These are phyloP conservation scores for Candida sonorensis DNA, from an alignment of 805 yeast genomes.

Conservation along the genomic window DNA sequence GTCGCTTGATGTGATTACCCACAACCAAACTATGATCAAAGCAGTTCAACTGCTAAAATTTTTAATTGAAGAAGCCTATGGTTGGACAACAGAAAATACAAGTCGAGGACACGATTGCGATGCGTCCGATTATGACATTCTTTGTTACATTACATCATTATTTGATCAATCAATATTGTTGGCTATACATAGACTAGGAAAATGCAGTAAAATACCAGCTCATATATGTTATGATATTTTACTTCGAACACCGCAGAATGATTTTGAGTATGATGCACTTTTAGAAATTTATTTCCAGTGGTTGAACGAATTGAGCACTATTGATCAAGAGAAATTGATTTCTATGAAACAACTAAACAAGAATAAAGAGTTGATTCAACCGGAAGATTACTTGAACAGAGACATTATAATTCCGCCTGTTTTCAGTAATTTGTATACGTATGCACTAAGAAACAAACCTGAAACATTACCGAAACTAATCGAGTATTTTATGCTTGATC, in stretches of 20 bases:
- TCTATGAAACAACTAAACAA: conserved; percentile 13
- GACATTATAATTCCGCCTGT: too few species aligned
- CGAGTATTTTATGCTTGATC: conserved; percentile 10
- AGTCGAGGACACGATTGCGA: conserved; percentile 1
- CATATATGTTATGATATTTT: conserved; percentile 24
- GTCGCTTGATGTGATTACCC: neutral
- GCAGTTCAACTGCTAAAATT: conserved; percentile 16
- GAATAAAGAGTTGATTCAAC: conserved; percentile 15
- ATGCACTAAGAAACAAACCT: conserved; percentile 18
- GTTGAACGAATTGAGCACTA: conserved; percentile 10
- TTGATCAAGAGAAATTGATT: conserved; percentile 25
- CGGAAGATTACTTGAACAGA: too few species aligned
- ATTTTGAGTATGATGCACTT: conserved; percentile 19
- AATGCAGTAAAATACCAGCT: conserved; percentile 15
- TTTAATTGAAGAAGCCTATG: conserved; percentile 14
- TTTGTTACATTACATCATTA: conserved; percentile 24
- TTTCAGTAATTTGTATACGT: conserved; percentile 20
- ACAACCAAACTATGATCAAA: conserved; percentile 1
- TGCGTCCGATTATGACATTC: conserved; percentile 13
- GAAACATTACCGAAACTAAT: conserved; percentile 16
- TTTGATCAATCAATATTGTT: conserved; percentile 15
- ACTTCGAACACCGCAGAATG: conserved; percentile 19
- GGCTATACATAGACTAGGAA: conserved; percentile 12
- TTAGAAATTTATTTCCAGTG: conserved; percentile 19
- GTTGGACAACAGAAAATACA: conserved; percentile 12